Percentiles rank a stretch among this genome's conserved stretches.
Conservation (phyloP, 345 rosid genomes). For the Hypericum perforatum region DNA sequence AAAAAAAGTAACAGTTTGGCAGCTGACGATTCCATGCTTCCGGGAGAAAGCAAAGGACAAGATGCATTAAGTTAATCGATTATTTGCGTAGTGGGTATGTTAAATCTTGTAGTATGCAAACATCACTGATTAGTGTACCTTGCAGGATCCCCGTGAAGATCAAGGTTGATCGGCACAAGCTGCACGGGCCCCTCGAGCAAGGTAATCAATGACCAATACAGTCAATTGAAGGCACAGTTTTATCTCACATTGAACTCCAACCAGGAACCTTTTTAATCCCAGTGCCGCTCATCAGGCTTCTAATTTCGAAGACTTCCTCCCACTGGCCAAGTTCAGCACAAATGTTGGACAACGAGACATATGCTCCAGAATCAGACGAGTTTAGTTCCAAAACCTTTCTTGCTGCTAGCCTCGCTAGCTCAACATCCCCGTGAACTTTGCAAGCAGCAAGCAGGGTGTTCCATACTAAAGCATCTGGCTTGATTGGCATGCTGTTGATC, state of each 20-base stretch:
- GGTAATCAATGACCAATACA: too few species aligned
- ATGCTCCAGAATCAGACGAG: constrained; percentile 54
- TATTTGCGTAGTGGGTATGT: too few species aligned
- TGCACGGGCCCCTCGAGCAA: constrained; percentile 19
- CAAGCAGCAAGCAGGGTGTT: constrained; percentile 75
- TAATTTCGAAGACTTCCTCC: constrained; percentile 51
- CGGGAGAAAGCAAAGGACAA: too few species aligned
- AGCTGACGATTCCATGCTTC: too few species aligned
- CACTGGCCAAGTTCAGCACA: constrained; percentile 68
- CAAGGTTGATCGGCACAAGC: too few species aligned
- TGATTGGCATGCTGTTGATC: constrained; percentile 45
- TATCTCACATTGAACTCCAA: constrained; percentile 35
- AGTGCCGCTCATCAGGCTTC: constrained; percentile 47
- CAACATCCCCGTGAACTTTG: constrained; percentile 55
- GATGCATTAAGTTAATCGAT: too few species aligned
- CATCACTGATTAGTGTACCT: too few species aligned
- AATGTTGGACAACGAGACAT: constrained; percentile 62
- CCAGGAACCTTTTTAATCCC: constrained; percentile 56
- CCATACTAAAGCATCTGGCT: constrained; percentile 65
- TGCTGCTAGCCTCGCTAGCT: constrained; percentile 63
- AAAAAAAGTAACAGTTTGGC: too few species aligned
- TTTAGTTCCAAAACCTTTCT: constrained; percentile 38
- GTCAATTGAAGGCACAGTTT: neutral
- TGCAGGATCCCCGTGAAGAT: too few species aligned
- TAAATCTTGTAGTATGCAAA: too few species aligned